These are phyloP conservation scores for Kwoniella newhampshirensis DNA, from an alignment of 768 basidiomycete species.

Conservation along the genomic window DNA sequence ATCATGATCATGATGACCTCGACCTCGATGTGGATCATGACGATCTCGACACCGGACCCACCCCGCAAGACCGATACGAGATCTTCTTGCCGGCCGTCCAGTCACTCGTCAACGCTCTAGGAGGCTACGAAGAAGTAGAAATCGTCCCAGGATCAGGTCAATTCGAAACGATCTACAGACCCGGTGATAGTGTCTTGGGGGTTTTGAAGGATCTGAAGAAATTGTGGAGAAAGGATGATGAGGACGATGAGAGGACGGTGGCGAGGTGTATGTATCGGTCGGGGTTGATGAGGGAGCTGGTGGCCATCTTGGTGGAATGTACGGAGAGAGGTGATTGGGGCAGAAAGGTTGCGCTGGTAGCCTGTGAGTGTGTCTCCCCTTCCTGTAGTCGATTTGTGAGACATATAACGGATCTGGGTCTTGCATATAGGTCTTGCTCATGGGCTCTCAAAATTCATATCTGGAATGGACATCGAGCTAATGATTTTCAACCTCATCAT, in stretches of 20 bases:
- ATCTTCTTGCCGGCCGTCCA: conserved; percentile 52
- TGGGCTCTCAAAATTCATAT: no score
- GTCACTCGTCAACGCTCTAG: conserved; percentile 50
- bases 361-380: conserved; percentile 39
- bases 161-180: conserved; percentile 48
- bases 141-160: conserved; percentile 18
- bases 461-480: no score
- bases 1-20: background rate
- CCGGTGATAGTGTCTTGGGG: conserved; percentile 52
- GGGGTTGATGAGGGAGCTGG: conserved; percentile 80
- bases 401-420: no score
- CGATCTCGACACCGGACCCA: conserved; percentile 8
- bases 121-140: conserved; percentile 52
- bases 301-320: conserved; percentile 67
- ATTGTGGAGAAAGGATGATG: conserved; percentile 93
- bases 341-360: conserved; percentile 51
- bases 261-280: conserved; percentile 88
- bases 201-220: conserved; percentile 85
- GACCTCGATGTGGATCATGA: background rate
- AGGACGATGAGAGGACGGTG: conserved; percentile 92
- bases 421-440: no score
- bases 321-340: conserved; percentile 52
- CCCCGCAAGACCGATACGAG: conserved; percentile 30
- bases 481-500: background rate
- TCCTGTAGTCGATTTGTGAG: no score